Percentiles rank a stretch among this genome's conserved stretches.
phyloP scores from a whole-genome alignment of 1,139 yeast species.

The Candida sanyaensis region DNA sequence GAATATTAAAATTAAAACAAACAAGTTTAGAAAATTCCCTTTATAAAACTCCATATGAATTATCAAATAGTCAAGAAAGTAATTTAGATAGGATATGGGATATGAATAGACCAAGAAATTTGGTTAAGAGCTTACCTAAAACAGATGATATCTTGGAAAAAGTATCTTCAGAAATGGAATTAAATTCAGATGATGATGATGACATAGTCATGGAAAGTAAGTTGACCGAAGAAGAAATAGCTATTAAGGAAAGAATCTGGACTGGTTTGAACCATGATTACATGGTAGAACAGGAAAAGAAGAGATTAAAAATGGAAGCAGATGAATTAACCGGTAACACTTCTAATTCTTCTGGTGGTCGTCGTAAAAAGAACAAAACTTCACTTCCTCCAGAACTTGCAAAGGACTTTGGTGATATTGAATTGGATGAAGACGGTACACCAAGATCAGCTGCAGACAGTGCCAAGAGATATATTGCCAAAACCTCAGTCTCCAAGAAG shows the following conservation, averaged over 20 bases:
- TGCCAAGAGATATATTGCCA: conserved; percentile 68
- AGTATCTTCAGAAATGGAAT: conserved; percentile 60
- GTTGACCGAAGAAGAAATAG: conserved; percentile 65
- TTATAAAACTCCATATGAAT: conserved; percentile 17
- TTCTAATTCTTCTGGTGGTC: conserved; percentile 36
- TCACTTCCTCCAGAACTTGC: conserved; percentile 21
- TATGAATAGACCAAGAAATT: conserved; percentile 54
- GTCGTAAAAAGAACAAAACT: conserved; percentile 39
- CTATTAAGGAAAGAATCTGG: conserved; percentile 81
- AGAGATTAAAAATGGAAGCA: conserved; percentile 80
- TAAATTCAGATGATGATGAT: conserved; percentile 74
- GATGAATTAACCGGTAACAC: conserved; percentile 81
- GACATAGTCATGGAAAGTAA: conserved; percentile 65
- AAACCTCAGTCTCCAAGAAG: conserved; percentile 78
- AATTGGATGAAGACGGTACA: conserved; percentile 50
- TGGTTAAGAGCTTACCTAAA: conserved; percentile 53
- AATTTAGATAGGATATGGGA: conserved; percentile 14
- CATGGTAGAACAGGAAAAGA: conserved; percentile 80
- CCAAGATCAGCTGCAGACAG: conserved; percentile 65
- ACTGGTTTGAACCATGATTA: conserved; percentile 85
- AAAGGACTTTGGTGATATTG: conserved; percentile 38
- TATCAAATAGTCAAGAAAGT: conserved; percentile 7
- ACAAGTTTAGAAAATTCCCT: conserved; percentile 14
- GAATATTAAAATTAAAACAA: conserved; percentile 18
- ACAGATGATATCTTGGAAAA: conserved; percentile 52